phyloP scores from a whole-genome alignment of 202 grass and related monocot species.

The Carex arenaria region DNA sequence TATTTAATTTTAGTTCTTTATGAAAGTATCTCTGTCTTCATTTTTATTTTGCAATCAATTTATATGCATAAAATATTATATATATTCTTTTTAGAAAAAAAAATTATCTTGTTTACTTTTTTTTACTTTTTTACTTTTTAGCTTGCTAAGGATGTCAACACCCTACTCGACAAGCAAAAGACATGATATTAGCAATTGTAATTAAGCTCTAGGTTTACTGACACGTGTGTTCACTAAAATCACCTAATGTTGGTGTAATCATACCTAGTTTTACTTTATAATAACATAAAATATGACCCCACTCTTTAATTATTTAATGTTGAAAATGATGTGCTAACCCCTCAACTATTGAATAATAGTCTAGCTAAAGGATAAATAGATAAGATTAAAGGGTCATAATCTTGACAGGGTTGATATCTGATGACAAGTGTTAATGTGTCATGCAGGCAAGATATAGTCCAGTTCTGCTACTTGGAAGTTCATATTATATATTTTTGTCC shows the following conservation, averaged over 20 bases:
- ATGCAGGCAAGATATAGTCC: no score
- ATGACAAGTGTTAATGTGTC: neutral
- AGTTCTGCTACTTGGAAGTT: neutral
- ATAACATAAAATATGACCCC: conserved; percentile 8
- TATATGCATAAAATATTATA: neutral
- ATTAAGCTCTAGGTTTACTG: neutral
- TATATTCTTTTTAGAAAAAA: neutral
- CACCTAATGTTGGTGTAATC: conserved; percentile 7
- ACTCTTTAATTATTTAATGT: conserved; percentile 1
- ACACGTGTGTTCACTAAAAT: neutral
- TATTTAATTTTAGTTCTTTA: neutral
- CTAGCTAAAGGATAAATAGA: neutral
- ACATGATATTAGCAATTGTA: neutral
- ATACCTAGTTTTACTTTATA: conserved; percentile 6
- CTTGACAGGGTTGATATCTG: neutral
- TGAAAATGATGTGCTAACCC: conserved; percentile 20
- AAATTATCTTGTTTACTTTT: neutral
- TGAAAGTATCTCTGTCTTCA: neutral
- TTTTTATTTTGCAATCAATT: neutral
- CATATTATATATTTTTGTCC: neutral
- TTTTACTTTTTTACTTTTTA: neutral
- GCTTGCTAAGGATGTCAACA: conserved; percentile 2
- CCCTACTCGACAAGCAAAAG: neutral
- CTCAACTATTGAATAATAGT: neutral
- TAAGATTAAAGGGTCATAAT: conserved; percentile 13